These are phyloP conservation scores for Phytophthora cryptogea DNA, from an alignment of 352 stramenopile species.

Conservation along the genomic window DNA sequence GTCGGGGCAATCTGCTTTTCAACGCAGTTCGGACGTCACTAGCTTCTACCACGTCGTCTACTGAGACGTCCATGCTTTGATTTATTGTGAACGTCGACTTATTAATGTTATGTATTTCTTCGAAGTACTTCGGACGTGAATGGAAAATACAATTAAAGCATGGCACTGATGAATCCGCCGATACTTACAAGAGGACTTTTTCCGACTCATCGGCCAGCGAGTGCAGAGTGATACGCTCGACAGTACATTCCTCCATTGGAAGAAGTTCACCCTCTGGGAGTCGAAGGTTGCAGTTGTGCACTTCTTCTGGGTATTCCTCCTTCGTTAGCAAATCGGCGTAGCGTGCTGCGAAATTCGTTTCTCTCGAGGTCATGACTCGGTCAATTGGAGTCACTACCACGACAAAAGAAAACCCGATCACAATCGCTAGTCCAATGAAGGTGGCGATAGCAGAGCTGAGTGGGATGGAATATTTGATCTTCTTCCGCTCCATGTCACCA, in stretches of 20 bases:
- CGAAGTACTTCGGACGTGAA: too few relatives aligned
- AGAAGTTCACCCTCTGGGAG: slow-evolving; percentile 28
- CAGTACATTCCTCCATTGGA: slow-evolving; percentile 43
- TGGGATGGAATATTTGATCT: slow-evolving; percentile 55
- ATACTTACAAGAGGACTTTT: slow-evolving; percentile 21
- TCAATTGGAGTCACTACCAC: slow-evolving; percentile 41
- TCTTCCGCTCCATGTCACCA: slow-evolving; percentile 44
- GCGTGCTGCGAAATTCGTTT: slow-evolving; percentile 36
- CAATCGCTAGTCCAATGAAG: slow-evolving; percentile 40
- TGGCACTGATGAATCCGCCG: neutral
- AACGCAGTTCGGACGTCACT: slow-evolving; percentile 26
- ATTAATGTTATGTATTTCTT: too few relatives aligned
- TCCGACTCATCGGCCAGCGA: slow-evolving; percentile 24
- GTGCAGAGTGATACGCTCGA: slow-evolving; percentile 45
- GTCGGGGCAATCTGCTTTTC: slow-evolving; percentile 30
- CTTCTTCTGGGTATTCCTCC: slow-evolving; percentile 42
- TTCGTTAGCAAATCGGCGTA: slow-evolving; percentile 40
- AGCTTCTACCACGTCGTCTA: neutral
- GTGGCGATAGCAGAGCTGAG: slow-evolving; percentile 45
- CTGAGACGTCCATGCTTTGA: neutral
- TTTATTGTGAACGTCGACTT: too few relatives aligned
- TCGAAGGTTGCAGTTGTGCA: slow-evolving; percentile 39
- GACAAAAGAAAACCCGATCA: slow-evolving; percentile 34
- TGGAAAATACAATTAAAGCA: too few relatives aligned
- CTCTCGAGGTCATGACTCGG: slow-evolving; percentile 29